A percentile compares a stretch with the other conserved stretches of the same genome.
These are phyloP conservation scores for Triticum urartu DNA, from an alignment of 176 grass and related monocot genomes.

Conservation along the genomic window DNA sequence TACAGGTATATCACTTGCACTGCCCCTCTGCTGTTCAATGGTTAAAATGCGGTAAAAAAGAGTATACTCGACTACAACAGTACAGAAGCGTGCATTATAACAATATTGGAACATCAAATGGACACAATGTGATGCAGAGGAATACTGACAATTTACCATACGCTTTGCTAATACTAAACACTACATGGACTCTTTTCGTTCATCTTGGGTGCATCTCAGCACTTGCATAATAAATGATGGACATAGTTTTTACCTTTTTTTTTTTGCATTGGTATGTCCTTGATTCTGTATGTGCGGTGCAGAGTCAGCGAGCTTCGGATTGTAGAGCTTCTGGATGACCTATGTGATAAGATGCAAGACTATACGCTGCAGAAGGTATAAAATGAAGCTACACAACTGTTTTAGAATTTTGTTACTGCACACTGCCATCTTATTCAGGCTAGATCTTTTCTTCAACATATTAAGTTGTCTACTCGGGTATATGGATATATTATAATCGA, in stretches of 20 bases:
- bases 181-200: neutral
- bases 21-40: neutral
- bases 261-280: no score
- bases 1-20: slow-evolving; percentile 56
- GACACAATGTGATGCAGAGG: neutral
- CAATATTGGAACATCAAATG: neutral
- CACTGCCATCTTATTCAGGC: neutral
- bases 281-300: slow-evolving; percentile 1
- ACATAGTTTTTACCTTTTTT: neutral
- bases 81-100: neutral
- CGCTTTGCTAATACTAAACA: no score
- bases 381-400: neutral
- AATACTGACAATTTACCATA: neutral
- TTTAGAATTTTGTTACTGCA: neutral
- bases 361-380: slow-evolving; percentile 78
- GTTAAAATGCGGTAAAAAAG: neutral
- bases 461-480: neutral
- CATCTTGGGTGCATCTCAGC: neutral
- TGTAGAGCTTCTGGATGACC: slow-evolving; percentile 89
- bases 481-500: neutral
- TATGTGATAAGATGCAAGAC: slow-evolving; percentile 98
- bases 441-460: neutral
- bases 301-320: slow-evolving; percentile 93
- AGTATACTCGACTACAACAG: neutral
- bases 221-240: neutral